Evolutionary conservation across 169 alveolate genomes (phyloP), one percentile per base, ranked within the genome.

Genomic region (Plasmodium cynomolgi): DNA sequence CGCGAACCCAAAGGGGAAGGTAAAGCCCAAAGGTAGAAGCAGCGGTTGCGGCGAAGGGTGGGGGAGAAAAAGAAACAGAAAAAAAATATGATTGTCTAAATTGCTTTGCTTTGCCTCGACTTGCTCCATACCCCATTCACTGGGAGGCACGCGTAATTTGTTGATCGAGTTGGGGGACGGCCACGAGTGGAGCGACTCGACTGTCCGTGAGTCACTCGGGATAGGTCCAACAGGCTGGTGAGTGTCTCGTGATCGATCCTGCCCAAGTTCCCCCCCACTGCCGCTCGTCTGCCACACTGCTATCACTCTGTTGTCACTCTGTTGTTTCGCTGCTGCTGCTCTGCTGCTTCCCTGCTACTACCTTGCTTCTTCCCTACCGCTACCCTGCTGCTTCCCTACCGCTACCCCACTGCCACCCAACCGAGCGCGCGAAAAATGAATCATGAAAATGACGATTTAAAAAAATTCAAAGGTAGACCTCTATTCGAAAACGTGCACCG

Each of bases 401-500:
- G 54, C 15, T 15, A 0, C 15, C 8, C 8, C 54, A 41, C 54
- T 41, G 54, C 54, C 54, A 41, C 15, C 62, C 62, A 6, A 13
- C 17, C 62, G 56, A 44, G 56, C 56, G 56, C 17, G 62, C 62
- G 62, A 20, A 83, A 83, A 83, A 54, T 88, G 93, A 79, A 75
- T 50, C 37, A 54, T 34, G 54, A 79, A 79, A 79, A 79, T 79
- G 93, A 79, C 23, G 82, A 15, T 3, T 15, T 50, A 34, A 39
- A 20, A 54, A 79, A 79, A 79, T 88, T 77, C 44, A 88, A 77
- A 79, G 90, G 93, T 41, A 97, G 98, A 93, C 98, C 98, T 37
- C 92, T 97, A 54, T 97, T 96, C 56, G 98, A 96, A 44, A 91
- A 90, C 31, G 83, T 92, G 80, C 98, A 97, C 68, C 95, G 95